Percentiles rank a stretch among this genome's conserved stretches.
Evolutionary conservation across 805 yeast species (phyloP).

Genomic region (Saturnispora serradocipensis): DNA sequence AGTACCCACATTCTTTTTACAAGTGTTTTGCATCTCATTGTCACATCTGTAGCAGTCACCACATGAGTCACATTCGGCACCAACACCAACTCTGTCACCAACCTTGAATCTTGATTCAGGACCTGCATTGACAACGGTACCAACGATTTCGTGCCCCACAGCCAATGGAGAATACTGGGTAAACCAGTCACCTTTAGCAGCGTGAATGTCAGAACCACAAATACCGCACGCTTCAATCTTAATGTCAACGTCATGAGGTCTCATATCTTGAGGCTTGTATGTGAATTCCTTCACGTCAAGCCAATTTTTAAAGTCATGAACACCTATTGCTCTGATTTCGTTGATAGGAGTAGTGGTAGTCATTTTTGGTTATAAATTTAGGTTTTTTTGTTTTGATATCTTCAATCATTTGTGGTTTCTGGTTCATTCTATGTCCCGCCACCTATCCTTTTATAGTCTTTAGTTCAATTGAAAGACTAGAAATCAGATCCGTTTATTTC

Average conservation of each 20-base stretch:
- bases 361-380: background rate
- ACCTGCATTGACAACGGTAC: constrained; percentile 34
- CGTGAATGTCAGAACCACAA: constrained; percentile 45
- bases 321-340: constrained; percentile 16
- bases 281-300: constrained; percentile 15
- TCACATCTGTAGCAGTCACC: constrained; percentile 32
- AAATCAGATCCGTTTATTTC: background rate
- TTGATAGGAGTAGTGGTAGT: constrained; percentile 2
- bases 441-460: too few relatives aligned
- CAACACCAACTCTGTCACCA: constrained; percentile 45
- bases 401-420: too few relatives aligned
- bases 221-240: constrained; percentile 40
- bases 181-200: constrained; percentile 27
- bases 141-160: constrained; percentile 42
- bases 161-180: constrained; percentile 14
- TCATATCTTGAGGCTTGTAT: constrained; percentile 13
- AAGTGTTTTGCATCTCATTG: constrained; percentile 36
- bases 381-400: background rate
- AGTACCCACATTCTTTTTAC: constrained; percentile 40
- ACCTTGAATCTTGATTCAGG: constrained; percentile 26
- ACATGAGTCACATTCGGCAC: constrained; percentile 36
- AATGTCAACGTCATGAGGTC: constrained; percentile 29
- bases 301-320: constrained; percentile 13
- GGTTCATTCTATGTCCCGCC: too few relatives aligned
- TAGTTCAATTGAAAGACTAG: background rate